phyloP scores from a whole-genome alignment of 2,329 filamentous ascomycete genomes.

The Colletotrichum euphorbiae region DNA sequence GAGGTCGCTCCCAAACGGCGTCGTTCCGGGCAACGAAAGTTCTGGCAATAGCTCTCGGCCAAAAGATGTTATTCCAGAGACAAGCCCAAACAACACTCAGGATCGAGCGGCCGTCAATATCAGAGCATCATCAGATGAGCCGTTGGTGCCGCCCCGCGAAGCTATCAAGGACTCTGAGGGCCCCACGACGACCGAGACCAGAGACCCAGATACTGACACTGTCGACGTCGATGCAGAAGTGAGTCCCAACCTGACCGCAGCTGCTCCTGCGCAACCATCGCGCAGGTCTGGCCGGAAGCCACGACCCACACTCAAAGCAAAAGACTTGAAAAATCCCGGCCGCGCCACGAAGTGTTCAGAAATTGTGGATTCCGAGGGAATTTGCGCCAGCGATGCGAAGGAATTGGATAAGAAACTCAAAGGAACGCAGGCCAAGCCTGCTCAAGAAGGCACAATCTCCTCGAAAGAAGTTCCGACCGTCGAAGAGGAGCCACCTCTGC shows the following conservation, averaged over 20 bases:
- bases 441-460: too few species aligned
- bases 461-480: neutral
- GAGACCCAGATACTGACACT: neutral
- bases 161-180: neutral
- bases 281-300: slow-evolving; percentile 32
- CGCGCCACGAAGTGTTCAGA: neutral
- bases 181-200: neutral
- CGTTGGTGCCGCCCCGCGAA: neutral
- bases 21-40: slow-evolving; percentile 23
- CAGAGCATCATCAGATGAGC: neutral
- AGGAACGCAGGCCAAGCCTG: neutral
- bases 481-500: slow-evolving; percentile 11
- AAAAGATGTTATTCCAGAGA: slow-evolving; percentile 46
- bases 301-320: slow-evolving; percentile 28
- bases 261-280: slow-evolving; percentile 11
- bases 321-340: neutral
- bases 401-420: neutral
- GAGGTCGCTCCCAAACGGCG: slow-evolving; percentile 8
- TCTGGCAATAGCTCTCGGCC: slow-evolving; percentile 35
- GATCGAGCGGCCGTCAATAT: neutral
- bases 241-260: neutral
- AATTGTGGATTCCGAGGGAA: neutral
- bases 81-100: slow-evolving; percentile 45
- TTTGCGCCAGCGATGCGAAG: neutral
- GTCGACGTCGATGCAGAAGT: neutral